Base-by-base conservation (phyloP, 257 asterid species). In the Ajuga chamaepitys region DNA sequence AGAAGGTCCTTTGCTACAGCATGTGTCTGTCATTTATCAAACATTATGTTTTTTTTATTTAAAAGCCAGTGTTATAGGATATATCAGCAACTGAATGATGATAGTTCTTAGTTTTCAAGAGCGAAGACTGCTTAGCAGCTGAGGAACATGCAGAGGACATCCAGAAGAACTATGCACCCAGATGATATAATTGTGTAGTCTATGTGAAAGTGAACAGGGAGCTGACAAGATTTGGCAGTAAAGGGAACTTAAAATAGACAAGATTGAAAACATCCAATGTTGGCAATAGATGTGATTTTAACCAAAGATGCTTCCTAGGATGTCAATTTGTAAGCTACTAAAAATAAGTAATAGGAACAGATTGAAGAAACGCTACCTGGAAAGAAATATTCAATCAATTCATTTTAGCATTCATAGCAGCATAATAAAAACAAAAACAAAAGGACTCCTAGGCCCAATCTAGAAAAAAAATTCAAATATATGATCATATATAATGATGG, bases 1-100 rank as follows among this genome's bases (percentile, higher is more conserved):
- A 93, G 74, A 55, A 93, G 94, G 30, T 82, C 96, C 62, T 81
- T 73, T 26, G 99, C 99, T 73, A 93, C 99, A 65, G 83, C 89
- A 86, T 93, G 96, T 14, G 99, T 89, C 99, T 88, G 81, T 4
- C 55, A 73, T 71, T 45, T 44, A 24, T 2, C n/a, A 12, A 54
- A 57, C 26, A 63, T 52, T 52, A 54, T 73, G n/a, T n/a, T n/a
- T n/a, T n/a, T n/a, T n/a, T n/a, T n/a, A n/a, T n/a, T n/a, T n/a
- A n/a, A n/a, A n/a, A n/a, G n/a, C n/a, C n/a, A n/a, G 26, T 35
- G 37, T 16, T 34, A 26, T 5, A 78, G 21, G 35, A 58, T 65
- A 32, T 14, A 2, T 41, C 13, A 14, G 56, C 38, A 74, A 57
- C 17, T 51, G 45, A 38, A 45, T n/a, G 28, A 52, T 9, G 7